phyloP scores from a whole-genome alignment of 2,329 filamentous ascomycete genomes.

The Helminthosporium solani region DNA sequence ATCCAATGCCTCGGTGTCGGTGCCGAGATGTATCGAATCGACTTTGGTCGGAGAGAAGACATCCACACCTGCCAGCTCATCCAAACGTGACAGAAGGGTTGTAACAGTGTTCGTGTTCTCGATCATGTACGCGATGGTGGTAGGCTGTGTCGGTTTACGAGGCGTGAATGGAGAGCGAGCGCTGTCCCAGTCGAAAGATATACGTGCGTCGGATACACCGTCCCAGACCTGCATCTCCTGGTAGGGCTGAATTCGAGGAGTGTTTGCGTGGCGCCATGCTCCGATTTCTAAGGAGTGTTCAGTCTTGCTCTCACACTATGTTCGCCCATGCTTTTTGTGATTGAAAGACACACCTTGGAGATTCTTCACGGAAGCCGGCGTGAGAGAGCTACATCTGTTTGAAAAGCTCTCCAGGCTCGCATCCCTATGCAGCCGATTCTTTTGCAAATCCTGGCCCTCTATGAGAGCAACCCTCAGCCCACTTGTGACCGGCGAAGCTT shows the following conservation, averaged over 20 bases:
- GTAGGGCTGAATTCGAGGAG: constrained; percentile 77
- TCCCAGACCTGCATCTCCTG: constrained; percentile 99
- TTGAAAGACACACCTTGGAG: constrained; percentile 54
- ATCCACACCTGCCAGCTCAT: constrained; percentile 66
- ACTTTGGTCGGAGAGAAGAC: constrained; percentile 78
- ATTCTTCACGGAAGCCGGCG: constrained; percentile 81
- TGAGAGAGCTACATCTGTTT: constrained; percentile 94
- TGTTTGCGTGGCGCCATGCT: constrained; percentile 76
- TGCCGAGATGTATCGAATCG: constrained; percentile 74
- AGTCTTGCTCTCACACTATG: background rate
- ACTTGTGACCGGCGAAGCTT: constrained; percentile 70
- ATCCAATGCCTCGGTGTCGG: constrained; percentile 66
- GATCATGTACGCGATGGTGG: constrained; percentile 89
- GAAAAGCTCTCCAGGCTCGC: constrained; percentile 71
- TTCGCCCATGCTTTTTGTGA: background rate
- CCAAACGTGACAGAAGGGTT: constrained; percentile 70
- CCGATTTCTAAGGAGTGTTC: constrained; percentile 60
- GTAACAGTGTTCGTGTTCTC: constrained; percentile 90
- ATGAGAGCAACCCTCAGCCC: constrained; percentile 82
- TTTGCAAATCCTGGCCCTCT: constrained; percentile 81
- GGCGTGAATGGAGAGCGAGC: constrained; percentile 40
- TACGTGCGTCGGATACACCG: constrained; percentile 80
- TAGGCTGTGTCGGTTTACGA: constrained; percentile 46
- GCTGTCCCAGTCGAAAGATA: constrained; percentile 79
- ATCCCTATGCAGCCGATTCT: constrained; percentile 64